Evolutionary conservation across 805 yeast species (phyloP), one percentile per base, ranked within the genome.

Genomic region (Starmerella bombi): DNA sequence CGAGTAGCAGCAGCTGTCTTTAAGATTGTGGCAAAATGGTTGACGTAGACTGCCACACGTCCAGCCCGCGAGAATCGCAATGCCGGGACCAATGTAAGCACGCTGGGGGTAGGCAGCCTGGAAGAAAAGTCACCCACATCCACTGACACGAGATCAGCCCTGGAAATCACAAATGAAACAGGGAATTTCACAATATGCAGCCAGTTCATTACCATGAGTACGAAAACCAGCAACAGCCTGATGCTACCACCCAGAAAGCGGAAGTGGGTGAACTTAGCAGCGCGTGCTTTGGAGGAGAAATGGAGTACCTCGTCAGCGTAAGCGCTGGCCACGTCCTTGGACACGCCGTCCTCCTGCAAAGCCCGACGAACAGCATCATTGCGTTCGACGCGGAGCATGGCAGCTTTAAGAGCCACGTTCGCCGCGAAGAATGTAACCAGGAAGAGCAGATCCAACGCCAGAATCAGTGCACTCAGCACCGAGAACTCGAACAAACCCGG

Each of bases 291-390:
- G 21, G 40, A 27, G 14, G 50, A 41, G 20, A 52, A 40, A 43
- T 48, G 44, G 25, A 45, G 37, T 7, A 49, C 52, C 23, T 54
- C 46, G 42, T 49, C 49, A 4, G 53, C 53, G 38, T 49, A 49
- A 25, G 48, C 44, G 33, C 55, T 67, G 15, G 77, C 75, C 27
- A 85, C 86, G 29, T 75, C 69, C 48, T 73, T 75, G 9, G 95
- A 95, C 25, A 88, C 72, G 20, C 98, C 97, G 55, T 88, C 98
- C 58, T 88, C 98, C 64, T 86, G 91, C 48, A 88, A 67, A 22
- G 82, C 84, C 47, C 74, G 75, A 56, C 79, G 77, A 56, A 85
- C 71, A 41, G 75, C 73, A 44, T 82, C 75, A 35, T 84, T 80
- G 49, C 83, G 75, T 60, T 86, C 83, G 41, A 91, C 91, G 45